Evolutionary conservation across 2,329 filamentous ascomycete species (phyloP), one percentile per base, ranked within the genome.

Genomic region (Trichophyton rubrum): DNA sequence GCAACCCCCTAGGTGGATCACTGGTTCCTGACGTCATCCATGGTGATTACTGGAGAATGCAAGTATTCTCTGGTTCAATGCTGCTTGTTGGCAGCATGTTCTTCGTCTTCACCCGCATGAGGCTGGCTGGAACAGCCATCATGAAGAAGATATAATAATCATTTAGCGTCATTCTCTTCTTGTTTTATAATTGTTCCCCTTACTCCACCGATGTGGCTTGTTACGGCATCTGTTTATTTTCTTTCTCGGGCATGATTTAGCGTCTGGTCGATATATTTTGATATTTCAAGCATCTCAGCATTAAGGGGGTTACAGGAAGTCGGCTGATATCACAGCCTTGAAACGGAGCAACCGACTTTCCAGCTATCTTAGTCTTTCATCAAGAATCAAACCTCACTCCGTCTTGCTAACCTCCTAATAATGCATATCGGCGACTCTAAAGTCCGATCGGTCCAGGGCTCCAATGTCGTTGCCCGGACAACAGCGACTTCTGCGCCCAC

Each of bases 1-100:
- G 86, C 0, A 83, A 79, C 53, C 87, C 87, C 0, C 86, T 89
- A 65, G 85, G 79, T 1, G 86, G 86, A 5, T 83, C 82, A 9
- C 75, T 87, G 27, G 75, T 86, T 6, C 68, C 69, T 13, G 71
- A 73, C 2, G 77, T 81, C 65, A 62, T 62, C 24, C 61, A 79
- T 49, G 84, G 83, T 2, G 70, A 70, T 6, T 87, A 81, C 64
- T 72, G 81, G 17, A 81, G 82, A 1, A 66, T 88, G 63, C 84
- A 88, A 73, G 74, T 88, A 1, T 89, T 88, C 68, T 80, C 80
- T 56, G 86, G 86, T 1, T 71, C 82, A 15, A 72, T 79, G 62
- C 76, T 81, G 69, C 55, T 76, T 30, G 72, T 67, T 3, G 79
- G 78, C n/a, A 71, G 72, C 40, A 60, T 68, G 3, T 62, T 73